Conservation (phyloP, 2,329 filamentous ascomycete genomes). For the Biscogniauxia mediterranea region DNA sequence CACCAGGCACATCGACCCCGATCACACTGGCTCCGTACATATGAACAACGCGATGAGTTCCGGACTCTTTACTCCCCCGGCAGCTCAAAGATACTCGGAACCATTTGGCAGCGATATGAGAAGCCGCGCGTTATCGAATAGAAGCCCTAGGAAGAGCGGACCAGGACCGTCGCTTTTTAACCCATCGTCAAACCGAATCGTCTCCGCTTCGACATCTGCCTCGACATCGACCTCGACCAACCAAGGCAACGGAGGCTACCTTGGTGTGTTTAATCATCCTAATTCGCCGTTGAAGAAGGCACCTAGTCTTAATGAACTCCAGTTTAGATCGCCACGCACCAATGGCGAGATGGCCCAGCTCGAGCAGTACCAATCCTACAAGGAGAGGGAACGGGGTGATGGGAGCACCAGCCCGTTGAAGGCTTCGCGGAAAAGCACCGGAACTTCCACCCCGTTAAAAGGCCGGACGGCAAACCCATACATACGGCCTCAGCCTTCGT, state of each 20-base stretch:
- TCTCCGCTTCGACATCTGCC: slow-evolving; percentile 6
- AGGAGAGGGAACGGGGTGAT: slow-evolving; percentile 15
- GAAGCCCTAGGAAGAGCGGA: slow-evolving; percentile 72
- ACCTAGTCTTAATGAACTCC: slow-evolving; percentile 58
- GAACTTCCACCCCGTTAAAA: slow-evolving; percentile 19
- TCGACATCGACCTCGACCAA: slow-evolving; percentile 24
- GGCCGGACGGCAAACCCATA: slow-evolving; percentile 18
- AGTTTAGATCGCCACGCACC: slow-evolving; percentile 52
- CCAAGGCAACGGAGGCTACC: slow-evolving; percentile 60
- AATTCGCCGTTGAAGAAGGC: slow-evolving; percentile 83
- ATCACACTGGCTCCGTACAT: slow-evolving; percentile 40
- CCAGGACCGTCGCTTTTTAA: slow-evolving; percentile 52
- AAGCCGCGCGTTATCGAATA: slow-evolving; percentile 55
- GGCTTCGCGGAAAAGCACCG: slow-evolving; percentile 29
- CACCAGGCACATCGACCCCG: slow-evolving; percentile 67
- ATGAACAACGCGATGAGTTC: slow-evolving; percentile 38
- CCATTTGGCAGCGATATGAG: slow-evolving; percentile 30
- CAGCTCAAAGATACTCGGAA: slow-evolving; percentile 33
- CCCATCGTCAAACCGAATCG: slow-evolving; percentile 19
- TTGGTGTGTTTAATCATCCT: slow-evolving; percentile 77
- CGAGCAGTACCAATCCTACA: slow-evolving; percentile 44
- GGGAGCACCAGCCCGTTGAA: slow-evolving; percentile 30
- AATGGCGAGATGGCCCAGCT: slow-evolving; percentile 60
- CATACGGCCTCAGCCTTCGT: slow-evolving; percentile 22
- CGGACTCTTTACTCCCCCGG: slow-evolving; percentile 43